Evolutionary conservation across 2,329 filamentous ascomycete species (phyloP).

Genomic region (Whalleya microplaca): DNA sequence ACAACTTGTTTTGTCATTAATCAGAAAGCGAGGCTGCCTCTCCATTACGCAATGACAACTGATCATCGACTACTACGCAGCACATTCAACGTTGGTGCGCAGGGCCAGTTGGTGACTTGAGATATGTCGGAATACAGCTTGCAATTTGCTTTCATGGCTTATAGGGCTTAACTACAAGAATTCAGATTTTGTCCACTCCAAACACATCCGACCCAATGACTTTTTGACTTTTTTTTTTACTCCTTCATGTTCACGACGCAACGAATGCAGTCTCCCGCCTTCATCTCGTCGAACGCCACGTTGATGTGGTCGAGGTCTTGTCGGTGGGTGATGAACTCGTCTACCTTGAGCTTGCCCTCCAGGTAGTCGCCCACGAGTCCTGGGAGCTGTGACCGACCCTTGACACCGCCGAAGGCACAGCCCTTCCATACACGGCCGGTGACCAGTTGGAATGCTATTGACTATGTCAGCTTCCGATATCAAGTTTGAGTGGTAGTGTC

Average conservation of each 20-base stretch:
- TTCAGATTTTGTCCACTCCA: conserved; percentile 6
- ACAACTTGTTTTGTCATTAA: too few relatives aligned
- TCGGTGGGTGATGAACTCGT: conserved; percentile 98
- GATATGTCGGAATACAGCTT: conserved; percentile 10
- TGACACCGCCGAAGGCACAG: conserved; percentile 97
- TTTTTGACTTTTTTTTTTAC: conserved; percentile 14
- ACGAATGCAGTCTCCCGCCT: conserved; percentile 94
- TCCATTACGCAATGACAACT: too few relatives aligned
- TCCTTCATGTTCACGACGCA: conserved; percentile 75
- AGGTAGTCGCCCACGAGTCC: conserved; percentile 89
- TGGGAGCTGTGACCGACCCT: conserved; percentile 90
- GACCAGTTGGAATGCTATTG: conserved; percentile 91
- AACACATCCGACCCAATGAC: conserved; percentile 2
- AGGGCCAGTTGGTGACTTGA: too few relatives aligned
- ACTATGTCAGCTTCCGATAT: conserved; percentile 24
- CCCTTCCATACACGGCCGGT: conserved; percentile 98
- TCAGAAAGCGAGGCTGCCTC: too few relatives aligned
- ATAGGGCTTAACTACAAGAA: conserved; percentile 3
- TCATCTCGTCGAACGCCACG: conserved; percentile 89
- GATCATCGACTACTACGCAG: too few relatives aligned
- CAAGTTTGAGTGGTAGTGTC: neutral
- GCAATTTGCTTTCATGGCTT: conserved; percentile 19
- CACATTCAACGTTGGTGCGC: too few relatives aligned
- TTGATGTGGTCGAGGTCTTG: conserved; percentile 85
- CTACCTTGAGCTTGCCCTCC: conserved; percentile 88